Base-by-base conservation (phyloP, 2,329 filamentous ascomycete species). In the Clarireedia paspali region DNA sequence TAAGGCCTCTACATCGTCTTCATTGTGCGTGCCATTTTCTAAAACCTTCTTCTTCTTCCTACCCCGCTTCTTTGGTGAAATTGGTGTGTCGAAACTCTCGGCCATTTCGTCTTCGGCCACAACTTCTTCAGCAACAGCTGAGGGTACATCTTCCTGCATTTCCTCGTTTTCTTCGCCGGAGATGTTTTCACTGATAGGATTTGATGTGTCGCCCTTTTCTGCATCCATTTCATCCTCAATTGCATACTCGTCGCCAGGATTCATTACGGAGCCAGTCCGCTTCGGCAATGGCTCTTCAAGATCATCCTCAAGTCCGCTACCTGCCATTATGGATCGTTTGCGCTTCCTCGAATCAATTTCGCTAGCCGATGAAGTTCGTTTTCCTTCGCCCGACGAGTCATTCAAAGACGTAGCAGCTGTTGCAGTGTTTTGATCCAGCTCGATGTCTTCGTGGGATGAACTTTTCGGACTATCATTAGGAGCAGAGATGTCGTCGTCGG, bases 231-330 rank as follows among this genome's bases (percentile, higher is more conserved):
- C 70, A n/a, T 73, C 72, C 52, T 73, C 67, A 50, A 74, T 72
- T 23, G 77, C 77, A 54, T 80, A 75, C 24, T 72, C 72, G 42
- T 69, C 70, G 20, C 72, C 74, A 24, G 68, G 63, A 3, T 67
- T 67, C 36, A 67, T 70, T 45, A 77, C 70, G 6, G 79, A 79
- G 24, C 73, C 75, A n/a, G 75, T 74, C 57, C 80, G 77, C 68
- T 83, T 84, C 58, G 77, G 74, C 49, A 67, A 58, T 47, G 70
- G 67, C 47, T 70, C 69, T 7, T 68, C 67, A 12, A 65, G 58
- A 53, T 70, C 71, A 36, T 69, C 70, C 44, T 71, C 64, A 24
- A 67, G 52, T 30, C 57, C 63, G 50, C 61, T 58, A 20, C 64
- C 67, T 36, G 60, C 64, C 62, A 68, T 66, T 57, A 66, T 66